Evolutionary conservation across 2,329 filamentous ascomycete species (phyloP), one percentile per base, ranked within the genome.

Genomic region (Pseudogymnoascus sp.): DNA sequence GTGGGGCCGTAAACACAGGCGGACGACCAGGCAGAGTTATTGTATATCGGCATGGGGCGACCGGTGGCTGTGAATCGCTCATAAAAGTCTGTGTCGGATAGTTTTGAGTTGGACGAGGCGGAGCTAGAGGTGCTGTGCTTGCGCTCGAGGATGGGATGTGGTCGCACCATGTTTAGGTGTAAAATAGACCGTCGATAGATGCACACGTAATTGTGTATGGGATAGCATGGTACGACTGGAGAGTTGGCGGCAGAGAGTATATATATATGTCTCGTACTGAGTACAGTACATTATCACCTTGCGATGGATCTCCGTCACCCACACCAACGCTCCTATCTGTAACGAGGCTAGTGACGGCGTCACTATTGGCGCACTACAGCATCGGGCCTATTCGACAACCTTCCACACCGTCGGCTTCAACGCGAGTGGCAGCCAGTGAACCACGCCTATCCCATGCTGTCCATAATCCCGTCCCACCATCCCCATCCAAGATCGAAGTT

Each of bases 61-160:
- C 69, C 69, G 0, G 70, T 70, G 2, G 70, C 69, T 9, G 70
- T 72, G 64, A 72, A 71, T 40, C 65, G 65, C 13, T 63, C n/a
- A 35, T 35, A 56, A 10, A 29, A 13, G 17, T 56, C 50, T 21
- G 10, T 56, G 11, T 56, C 50, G 29, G n/a, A 56, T 9, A 15
- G n/a, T 35, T 29, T 56, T 35, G 50, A 56, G 2, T 13, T 56
- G 50, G 50, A 56, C 11, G 50, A 56, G 17, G 17, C 29, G 31
- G 50, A 56, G 50, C 29, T 56, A 19, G 50, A 33, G 6, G 26
- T 19, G 50, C 50, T 56, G 50, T 19, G 29, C 50, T 56, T 56
- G 29, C 50, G 50, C 50, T 56, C 50, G 7, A 21, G 50, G 26
- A 21, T 56, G 26, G 23, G 23, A 17, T 53, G 15, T 26, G 50